Percentiles rank a stretch among this genome's conserved stretches.
These are phyloP conservation scores for Aspergillus haitiensis DNA, from an alignment of 495 filamentous ascomycete genomes.

Conservation along the genomic window DNA sequence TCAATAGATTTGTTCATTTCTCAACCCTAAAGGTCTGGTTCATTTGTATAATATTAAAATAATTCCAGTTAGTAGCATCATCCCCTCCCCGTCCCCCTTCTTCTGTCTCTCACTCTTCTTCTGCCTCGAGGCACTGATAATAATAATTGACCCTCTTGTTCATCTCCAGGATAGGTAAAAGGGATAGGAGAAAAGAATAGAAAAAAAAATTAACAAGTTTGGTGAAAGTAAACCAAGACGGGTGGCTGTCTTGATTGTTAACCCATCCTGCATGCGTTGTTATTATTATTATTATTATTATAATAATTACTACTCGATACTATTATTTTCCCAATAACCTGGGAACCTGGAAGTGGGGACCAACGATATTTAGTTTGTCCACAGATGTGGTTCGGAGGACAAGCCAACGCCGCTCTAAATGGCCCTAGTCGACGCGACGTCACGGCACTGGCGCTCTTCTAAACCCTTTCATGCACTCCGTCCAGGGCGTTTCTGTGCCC, in stretches of 20 bases:
- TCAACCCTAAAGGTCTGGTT: too few relatives aligned
- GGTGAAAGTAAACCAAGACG: background rate
- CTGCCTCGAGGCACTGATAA: too few relatives aligned
- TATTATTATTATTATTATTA: background rate
- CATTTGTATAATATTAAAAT: too few relatives aligned
- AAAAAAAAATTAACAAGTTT: background rate
- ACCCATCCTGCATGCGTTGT: background rate
- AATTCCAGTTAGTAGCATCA: too few relatives aligned
- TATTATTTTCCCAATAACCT: constrained; percentile 1
- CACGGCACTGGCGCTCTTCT: background rate
- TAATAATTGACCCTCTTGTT: too few relatives aligned
- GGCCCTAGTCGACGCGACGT: background rate
- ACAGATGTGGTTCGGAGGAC: background rate
- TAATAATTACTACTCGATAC: background rate
- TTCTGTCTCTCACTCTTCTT: too few relatives aligned
- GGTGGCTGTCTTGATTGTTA: background rate
- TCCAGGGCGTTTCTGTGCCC: too few relatives aligned
- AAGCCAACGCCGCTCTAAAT: background rate
- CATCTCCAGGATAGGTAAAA: too few relatives aligned
- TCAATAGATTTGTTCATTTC: too few relatives aligned
- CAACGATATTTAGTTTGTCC: constrained; percentile 1
- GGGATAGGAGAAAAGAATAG: too few relatives aligned
- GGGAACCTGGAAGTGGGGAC: constrained; percentile 3
- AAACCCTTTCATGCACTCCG: background rate
- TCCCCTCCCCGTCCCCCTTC: too few relatives aligned